A percentile compares a stretch with the other conserved stretches of the same genome.
Conservation (phyloP, 257 asterid species). For the Haberlea rhodopensis region DNA sequence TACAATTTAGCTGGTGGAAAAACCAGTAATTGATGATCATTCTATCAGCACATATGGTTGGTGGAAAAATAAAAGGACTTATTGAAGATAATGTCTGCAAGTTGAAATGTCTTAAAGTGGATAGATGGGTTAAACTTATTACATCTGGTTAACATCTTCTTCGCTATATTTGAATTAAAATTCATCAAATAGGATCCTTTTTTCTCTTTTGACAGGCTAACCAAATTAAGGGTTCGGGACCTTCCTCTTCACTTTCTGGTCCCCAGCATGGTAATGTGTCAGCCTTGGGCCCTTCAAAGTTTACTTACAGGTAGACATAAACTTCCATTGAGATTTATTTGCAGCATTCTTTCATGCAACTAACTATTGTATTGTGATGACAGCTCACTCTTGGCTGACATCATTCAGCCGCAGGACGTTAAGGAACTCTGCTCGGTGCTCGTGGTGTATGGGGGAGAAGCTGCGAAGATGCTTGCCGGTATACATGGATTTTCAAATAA, state of each 20-base stretch:
- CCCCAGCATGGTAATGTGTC: constrained; percentile 53
- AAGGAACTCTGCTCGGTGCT: constrained; percentile 97
- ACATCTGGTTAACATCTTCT: constrained; percentile 10
- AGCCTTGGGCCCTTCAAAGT: constrained; percentile 73
- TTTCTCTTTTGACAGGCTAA: constrained; percentile 49
- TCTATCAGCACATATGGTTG: not conserved
- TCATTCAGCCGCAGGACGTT: constrained; percentile 90
- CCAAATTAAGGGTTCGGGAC: constrained; percentile 50
- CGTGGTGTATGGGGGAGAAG: constrained; percentile 80
- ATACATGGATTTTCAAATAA: constrained; percentile 19
- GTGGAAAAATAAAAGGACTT: not conserved
- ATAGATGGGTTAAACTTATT: constrained; percentile 12
- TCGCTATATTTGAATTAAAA: not conserved
- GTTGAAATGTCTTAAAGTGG: constrained; percentile 7
- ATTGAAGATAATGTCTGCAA: not conserved
- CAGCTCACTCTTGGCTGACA: constrained; percentile 94
- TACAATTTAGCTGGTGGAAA: not conserved
- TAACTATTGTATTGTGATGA: constrained; percentile 33
- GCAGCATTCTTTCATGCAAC: constrained; percentile 32
- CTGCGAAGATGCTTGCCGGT: constrained; percentile 92
- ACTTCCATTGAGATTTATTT: constrained; percentile 18
- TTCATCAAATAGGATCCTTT: not conserved
- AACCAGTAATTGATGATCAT: constrained; percentile 1
- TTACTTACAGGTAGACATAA: constrained; percentile 71
- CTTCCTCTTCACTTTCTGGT: constrained; percentile 57